phyloP scores from a whole-genome alignment of 805 yeast genomes.

The Grigorovia transvaalensis region DNA sequence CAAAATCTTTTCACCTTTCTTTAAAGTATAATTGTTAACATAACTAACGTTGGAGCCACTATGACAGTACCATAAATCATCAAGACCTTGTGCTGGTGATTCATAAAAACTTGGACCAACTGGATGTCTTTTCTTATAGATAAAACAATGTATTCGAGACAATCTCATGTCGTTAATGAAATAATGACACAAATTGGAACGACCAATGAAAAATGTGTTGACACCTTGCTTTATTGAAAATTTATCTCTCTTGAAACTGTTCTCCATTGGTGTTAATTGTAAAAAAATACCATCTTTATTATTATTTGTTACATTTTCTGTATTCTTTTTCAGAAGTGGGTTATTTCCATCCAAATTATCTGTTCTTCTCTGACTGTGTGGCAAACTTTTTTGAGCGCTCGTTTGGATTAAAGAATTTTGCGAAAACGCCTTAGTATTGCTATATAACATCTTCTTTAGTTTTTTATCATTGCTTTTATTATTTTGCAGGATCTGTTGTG shows the following conservation, averaged over 20 bases:
- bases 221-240: conserved; percentile 58
- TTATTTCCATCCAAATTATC: not conserved
- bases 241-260: conserved; percentile 37
- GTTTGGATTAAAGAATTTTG: conserved; percentile 3
- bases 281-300: conserved; percentile 44
- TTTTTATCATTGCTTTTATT: conserved; percentile 2
- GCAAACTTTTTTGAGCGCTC: not conserved
- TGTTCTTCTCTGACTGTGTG: too few relatives aligned
- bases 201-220: conserved; percentile 62
- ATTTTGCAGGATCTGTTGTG: conserved; percentile 13
- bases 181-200: conserved; percentile 53
- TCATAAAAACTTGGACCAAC: conserved; percentile 47
- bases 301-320: conserved; percentile 8
- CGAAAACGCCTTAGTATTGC: conserved; percentile 4
- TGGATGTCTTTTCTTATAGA: conserved; percentile 54
- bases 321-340: not conserved
- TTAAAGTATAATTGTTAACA: conserved; percentile 49
- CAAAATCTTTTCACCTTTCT: conserved; percentile 51
- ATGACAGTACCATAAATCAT: conserved; percentile 73
- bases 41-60: conserved; percentile 71
- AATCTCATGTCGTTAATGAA: conserved; percentile 61
- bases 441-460: not conserved
- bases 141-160: conserved; percentile 74
- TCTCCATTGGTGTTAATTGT: conserved; percentile 41
- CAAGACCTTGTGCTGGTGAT: conserved; percentile 63